phyloP scores from a whole-genome alignment of 495 filamentous ascomycete genomes.

The Penicillium psychrofluorescens region DNA sequence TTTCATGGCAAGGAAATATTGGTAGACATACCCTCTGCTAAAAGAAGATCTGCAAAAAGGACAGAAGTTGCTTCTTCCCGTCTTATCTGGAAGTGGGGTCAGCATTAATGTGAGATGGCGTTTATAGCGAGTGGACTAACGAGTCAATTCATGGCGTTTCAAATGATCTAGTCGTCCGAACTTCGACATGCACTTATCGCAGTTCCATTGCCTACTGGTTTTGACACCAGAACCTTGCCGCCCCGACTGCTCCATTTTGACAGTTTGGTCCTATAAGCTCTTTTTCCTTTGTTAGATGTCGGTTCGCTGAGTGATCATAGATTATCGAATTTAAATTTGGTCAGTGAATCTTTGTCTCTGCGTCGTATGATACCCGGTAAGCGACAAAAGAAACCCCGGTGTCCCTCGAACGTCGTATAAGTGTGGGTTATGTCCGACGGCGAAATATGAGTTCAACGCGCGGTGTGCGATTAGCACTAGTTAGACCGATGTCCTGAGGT shows the following conservation, averaged over 20 bases:
- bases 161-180: conserved; percentile 27
- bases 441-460: too few relatives aligned
- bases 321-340: conserved; percentile 4
- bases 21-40: conserved; percentile 23
- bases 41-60: conserved; percentile 24
- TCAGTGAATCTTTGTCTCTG: too few relatives aligned
- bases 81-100: conserved; percentile 11
- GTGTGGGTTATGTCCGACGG: too few relatives aligned
- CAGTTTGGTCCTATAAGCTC: neutral
- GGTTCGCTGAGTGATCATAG: neutral
- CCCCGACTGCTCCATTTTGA: conserved; percentile 5
- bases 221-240: neutral
- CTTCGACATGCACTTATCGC: conserved; percentile 19
- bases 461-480: too few relatives aligned
- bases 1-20: neutral
- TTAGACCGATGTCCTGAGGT: too few relatives aligned
- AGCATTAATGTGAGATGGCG: neutral
- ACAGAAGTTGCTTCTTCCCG: conserved; percentile 14
- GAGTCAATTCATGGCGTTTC: conserved; percentile 22
- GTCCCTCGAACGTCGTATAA: too few relatives aligned
- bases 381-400: too few relatives aligned
- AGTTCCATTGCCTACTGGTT: conserved; percentile 13
- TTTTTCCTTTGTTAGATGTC: too few relatives aligned
- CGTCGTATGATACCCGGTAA: too few relatives aligned
- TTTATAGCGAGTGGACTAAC: conserved; percentile 10